Base-by-base conservation (phyloP, 805 yeast genomes). In the Myxozyma vanderwaltii region DNA sequence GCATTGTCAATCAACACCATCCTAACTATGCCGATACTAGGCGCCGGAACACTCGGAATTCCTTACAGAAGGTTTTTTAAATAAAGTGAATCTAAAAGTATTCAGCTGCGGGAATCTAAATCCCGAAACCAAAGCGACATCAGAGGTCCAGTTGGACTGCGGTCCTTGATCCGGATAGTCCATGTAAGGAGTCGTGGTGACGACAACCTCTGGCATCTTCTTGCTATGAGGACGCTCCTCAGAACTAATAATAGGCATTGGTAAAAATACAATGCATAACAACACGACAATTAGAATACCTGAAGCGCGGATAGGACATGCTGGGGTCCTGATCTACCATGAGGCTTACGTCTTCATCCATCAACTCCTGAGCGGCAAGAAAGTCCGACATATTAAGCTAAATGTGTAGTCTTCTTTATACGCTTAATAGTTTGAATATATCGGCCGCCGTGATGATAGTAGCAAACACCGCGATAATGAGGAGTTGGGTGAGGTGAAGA, bases 1-100 rank as follows among this genome's bases (percentile, higher is more conserved):
- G 19, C n/a, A n/a, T 35, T 13, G 38, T 13, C 38, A 13, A 13
- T 29, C n/a, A n/a, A n/a, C n/a, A n/a, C n/a, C n/a, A n/a, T n/a
- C n/a, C n/a, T n/a, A n/a, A n/a, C n/a, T n/a, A n/a, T n/a, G n/a
- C n/a, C n/a, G n/a, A n/a, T n/a, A n/a, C n/a, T n/a, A n/a, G n/a
- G n/a, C n/a, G n/a, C 17, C 36, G 15, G 27, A 17, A 15, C 17
- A 6, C 31, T n/a, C 26, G 17, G 2, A 27, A 26, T 21, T 8
- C 24, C 58, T 17, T 40, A 59, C 64, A 21, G 64, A 61, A 7
- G 64, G 60, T 5, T 29, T 50, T 33, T 50, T 58, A 21, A 35
- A 38, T 39, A 40, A 21, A 17, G 47, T 39, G 17, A 10, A 15
- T 19, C 54, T 36, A 19, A 26, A 12, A n/a, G 26, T 38, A 26